Evolutionary conservation across 2,329 filamentous ascomycete genomes (phyloP), one percentile per base, ranked within the genome.

Genomic region (Pseudophaeomoniella oleicola): DNA sequence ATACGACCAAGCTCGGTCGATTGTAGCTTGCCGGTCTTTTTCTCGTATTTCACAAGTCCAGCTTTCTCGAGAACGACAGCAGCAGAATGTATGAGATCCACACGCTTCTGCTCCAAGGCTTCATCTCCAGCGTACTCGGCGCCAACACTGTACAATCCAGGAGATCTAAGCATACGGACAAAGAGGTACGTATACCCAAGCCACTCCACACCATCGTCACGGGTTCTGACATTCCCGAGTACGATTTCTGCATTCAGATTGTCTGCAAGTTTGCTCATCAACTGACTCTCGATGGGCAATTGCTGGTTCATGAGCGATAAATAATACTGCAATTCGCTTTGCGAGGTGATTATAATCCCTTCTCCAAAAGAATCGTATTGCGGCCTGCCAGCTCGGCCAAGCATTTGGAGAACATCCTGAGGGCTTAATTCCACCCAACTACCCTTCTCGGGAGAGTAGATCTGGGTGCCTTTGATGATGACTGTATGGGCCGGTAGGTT

Each of bases 181-280:
- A 94, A 98, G 13, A 98, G 75, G 56, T 98, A 98, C 0, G 88
- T 94, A 58, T 98, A 98, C 10, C 90, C 88, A 19, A 98, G 73
- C 90, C 90, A 98, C 54, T 98, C 87, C n/a, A 98, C 90, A 47
- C 82, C 90, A 53, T 98, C 90, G 46, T 98, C 88, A 40, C 92
- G 77, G 42, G 70, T 87, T 38, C 88, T 78, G 16, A 98, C 75
- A 50, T 94, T 98, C 36, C 90, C 90, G 14, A 98, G 71, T 6
- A 98, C 92, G 50, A 98, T 71, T 54, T 98, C 90, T 2, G 90
- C 90, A 49, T 98, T 98, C 44, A 98, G 67, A 44, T 94, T 96
- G 61, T 98, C 90, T 2, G 90, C 86, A 35, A 98, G 64, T 50
- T 84, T 87, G 59, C 85, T 88, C 37, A 93, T 78, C 52, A 98